These are phyloP conservation scores for Scolecobasidium constrictum DNA, from an alignment of 2,329 filamentous ascomycete species.

Conservation along the genomic window DNA sequence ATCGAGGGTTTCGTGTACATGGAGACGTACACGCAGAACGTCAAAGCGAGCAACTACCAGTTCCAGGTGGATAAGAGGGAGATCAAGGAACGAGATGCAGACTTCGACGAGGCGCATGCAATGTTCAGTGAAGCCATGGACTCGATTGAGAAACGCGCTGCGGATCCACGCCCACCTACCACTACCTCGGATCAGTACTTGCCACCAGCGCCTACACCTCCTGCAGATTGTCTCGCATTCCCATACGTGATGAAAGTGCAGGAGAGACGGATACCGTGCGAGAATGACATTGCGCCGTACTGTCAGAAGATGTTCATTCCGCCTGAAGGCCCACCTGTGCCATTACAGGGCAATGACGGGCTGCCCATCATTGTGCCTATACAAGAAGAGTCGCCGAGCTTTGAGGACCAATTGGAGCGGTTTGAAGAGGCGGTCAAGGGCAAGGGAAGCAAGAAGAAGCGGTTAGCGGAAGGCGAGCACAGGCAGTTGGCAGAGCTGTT, in stretches of 20 bases:
- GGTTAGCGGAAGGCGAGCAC: not conserved
- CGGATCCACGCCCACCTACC: not conserved
- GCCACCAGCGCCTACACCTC: constrained; percentile 11
- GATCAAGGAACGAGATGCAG: not conserved
- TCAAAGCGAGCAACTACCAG: not conserved
- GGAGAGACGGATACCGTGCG: constrained; percentile 44
- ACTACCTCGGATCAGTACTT: not conserved
- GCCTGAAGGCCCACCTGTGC: constrained; percentile 35
- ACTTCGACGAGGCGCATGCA: not conserved
- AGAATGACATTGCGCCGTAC: constrained; percentile 37
- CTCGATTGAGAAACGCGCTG: not conserved
- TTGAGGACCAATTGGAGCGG: constrained; percentile 16
- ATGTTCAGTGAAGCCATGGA: not conserved
- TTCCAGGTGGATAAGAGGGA: no score
- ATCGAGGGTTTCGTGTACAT: constrained; percentile 59
- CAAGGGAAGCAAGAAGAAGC: not conserved
- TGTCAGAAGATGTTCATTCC: constrained; percentile 55
- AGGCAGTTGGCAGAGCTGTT: not conserved
- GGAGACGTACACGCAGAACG: constrained; percentile 18
- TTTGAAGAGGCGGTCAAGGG: not conserved
- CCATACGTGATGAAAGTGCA: constrained; percentile 55
- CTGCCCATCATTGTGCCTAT: constrained; percentile 27
- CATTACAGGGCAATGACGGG: constrained; percentile 21
- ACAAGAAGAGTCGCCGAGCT: constrained; percentile 28
- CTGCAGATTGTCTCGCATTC: constrained; percentile 28